Evolutionary conservation across 2,329 filamentous ascomycete genomes (phyloP).

Genomic region (Colletotrichum ledebouriae): DNA sequence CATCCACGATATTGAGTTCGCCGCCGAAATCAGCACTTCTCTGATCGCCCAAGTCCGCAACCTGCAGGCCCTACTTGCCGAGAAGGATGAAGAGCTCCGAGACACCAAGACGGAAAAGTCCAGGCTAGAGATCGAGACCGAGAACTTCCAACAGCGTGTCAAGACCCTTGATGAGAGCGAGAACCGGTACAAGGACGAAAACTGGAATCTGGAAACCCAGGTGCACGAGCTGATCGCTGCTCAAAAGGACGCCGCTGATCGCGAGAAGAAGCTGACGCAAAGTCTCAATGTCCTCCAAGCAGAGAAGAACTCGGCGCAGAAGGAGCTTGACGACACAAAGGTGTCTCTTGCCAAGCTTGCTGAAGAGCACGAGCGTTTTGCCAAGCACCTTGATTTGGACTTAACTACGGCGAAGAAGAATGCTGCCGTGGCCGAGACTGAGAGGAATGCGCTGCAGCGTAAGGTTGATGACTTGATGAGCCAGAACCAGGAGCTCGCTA

Average conservation of each 20-base stretch:
- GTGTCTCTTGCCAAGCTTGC: constrained; percentile 81
- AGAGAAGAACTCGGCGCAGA: constrained; percentile 83
- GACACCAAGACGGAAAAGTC: constrained; percentile 80
- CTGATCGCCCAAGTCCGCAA: constrained; percentile 94
- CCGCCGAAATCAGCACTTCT: constrained; percentile 97
- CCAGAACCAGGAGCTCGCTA: constrained; percentile 93
- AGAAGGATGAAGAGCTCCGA: constrained; percentile 90
- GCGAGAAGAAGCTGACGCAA: constrained; percentile 85
- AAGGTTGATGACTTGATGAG: constrained; percentile 89
- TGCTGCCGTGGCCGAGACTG: constrained; percentile 81
- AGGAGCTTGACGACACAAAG: constrained; percentile 92
- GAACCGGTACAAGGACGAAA: constrained; percentile 96
- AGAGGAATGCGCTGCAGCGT: constrained; percentile 82
- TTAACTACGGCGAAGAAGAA: constrained; percentile 86
- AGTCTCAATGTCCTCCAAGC: constrained; percentile 76
- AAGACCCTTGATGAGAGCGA: constrained; percentile 92
- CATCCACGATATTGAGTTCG: constrained; percentile 96
- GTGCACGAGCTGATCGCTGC: constrained; percentile 84
- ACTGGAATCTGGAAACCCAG: constrained; percentile 96
- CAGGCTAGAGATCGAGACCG: constrained; percentile 84
- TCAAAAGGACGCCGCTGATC: constrained; percentile 82
- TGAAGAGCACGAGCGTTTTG: constrained; percentile 82
- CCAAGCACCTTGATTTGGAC: constrained; percentile 91
- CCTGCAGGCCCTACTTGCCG: constrained; percentile 84
- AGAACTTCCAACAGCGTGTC: constrained; percentile 83